A percentile compares a stretch with the other conserved stretches of the same genome.
Conservation (phyloP, 1,284 basidiomycete genomes). For the Waitea zeae region DNA sequence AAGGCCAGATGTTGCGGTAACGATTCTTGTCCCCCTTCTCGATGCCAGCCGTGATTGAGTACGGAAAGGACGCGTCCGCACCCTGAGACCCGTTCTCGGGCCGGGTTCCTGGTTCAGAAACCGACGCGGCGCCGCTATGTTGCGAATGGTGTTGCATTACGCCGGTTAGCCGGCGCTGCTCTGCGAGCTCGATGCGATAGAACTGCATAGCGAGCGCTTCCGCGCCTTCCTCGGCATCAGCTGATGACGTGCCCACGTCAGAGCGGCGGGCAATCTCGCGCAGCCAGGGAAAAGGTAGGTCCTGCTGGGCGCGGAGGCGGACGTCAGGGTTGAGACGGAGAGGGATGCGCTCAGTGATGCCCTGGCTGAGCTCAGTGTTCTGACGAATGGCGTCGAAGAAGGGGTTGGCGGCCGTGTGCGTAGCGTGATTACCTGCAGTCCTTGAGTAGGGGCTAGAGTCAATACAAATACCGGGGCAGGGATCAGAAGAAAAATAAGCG, state of each 20-base stretch:
- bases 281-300: conserved; percentile 76
- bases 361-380: conserved; percentile 79
- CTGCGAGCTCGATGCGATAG: conserved; percentile 78
- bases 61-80: conserved; percentile 40
- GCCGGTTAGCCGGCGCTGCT: conserved; percentile 78
- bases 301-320: conserved; percentile 39
- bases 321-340: conserved; percentile 53
- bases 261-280: conserved; percentile 48
- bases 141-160: conserved; percentile 84
- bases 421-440: not conserved
- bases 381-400: conserved; percentile 95
- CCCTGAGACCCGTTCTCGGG: conserved; percentile 5
- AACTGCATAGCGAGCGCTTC: conserved; percentile 81
- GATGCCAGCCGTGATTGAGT: conserved; percentile 89
- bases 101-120: not conserved
- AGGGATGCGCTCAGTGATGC: conserved; percentile 69
- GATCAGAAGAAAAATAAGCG: too few species aligned
- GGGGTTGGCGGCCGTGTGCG: conserved; percentile 64
- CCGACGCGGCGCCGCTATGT: conserved; percentile 16
- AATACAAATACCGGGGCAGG: conserved; percentile 1
- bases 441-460: conserved; percentile 1
- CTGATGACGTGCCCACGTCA: conserved; percentile 7
- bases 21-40: conserved; percentile 91
- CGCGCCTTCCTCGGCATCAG: conserved; percentile 39
- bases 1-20: conserved; percentile 93